These are phyloP conservation scores for Pseudogymnoascus sp. DNA, from an alignment of 2,329 filamentous ascomycete species.

Conservation along the genomic window DNA sequence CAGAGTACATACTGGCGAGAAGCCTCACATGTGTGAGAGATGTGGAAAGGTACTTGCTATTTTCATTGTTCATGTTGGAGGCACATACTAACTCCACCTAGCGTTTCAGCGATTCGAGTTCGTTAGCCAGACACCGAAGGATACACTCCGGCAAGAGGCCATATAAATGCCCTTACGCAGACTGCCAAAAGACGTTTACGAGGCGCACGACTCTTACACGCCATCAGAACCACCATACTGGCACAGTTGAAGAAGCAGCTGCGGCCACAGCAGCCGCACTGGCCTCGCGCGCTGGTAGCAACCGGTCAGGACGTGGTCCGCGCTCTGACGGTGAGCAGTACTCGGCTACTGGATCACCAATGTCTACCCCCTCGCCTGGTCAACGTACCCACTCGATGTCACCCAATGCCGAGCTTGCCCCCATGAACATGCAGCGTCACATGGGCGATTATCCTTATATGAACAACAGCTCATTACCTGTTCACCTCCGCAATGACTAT, in stretches of 20 bases:
- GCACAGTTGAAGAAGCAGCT: constrained; percentile 88
- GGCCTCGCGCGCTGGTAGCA: constrained; percentile 40
- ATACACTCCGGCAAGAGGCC: constrained; percentile 94
- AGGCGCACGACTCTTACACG: constrained; percentile 89
- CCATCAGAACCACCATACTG: constrained; percentile 93
- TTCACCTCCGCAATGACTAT: constrained; percentile 67
- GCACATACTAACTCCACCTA: constrained; percentile 34
- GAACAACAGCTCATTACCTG: constrained; percentile 70
- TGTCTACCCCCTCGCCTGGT: constrained; percentile 71
- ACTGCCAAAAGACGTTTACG: constrained; percentile 98
- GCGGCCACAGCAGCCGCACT: constrained; percentile 81
- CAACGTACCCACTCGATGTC: constrained; percentile 75
- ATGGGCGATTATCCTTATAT: constrained; percentile 62
- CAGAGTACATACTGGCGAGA: constrained; percentile 94
- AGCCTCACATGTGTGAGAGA: constrained; percentile 94
- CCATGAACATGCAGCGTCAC: constrained; percentile 54
- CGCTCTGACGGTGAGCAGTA: constrained; percentile 65
- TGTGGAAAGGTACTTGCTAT: constrained; percentile 72
- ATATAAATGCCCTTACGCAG: constrained; percentile 94
- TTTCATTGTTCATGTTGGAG: not conserved
- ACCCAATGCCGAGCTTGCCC: constrained; percentile 66
- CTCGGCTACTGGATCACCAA: constrained; percentile 64
- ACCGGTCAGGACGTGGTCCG: constrained; percentile 39
- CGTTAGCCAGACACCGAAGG: constrained; percentile 82
- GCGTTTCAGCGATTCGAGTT: constrained; percentile 96